Conservation (phyloP, 768 basidiomycete genomes). For the Clathrus columnatus region DNA sequence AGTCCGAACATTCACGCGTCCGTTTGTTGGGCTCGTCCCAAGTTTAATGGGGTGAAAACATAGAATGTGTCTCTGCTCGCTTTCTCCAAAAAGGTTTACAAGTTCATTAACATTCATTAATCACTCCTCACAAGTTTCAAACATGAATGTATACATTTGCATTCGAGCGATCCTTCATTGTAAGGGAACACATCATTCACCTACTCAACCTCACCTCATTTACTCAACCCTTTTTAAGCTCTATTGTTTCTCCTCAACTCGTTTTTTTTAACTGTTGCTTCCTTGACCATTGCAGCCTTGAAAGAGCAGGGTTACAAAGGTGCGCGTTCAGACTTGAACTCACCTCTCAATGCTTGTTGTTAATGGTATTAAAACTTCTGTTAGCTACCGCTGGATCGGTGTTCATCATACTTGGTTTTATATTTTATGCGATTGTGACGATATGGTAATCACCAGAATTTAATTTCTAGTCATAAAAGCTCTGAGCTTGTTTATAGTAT, state of each 20-base stretch:
- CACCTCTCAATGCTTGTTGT: conserved; percentile 7
- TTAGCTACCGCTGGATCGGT: conserved; percentile 40
- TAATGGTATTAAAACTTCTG: not conserved
- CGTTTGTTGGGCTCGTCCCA: too few relatives aligned
- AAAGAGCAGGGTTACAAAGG: conserved; percentile 21
- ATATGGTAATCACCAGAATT: conserved; percentile 20
- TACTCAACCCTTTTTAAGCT: conserved; percentile 21
- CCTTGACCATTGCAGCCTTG: conserved; percentile 45
- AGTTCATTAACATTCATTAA: too few relatives aligned
- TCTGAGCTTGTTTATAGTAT: not conserved
- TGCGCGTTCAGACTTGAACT: not conserved
- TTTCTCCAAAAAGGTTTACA: too few relatives aligned
- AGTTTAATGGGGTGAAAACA: too few relatives aligned
- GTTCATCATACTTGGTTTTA: conserved; percentile 38
- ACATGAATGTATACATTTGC: conserved; percentile 48
- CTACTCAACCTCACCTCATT: not conserved
- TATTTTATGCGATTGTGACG: conserved; percentile 23
- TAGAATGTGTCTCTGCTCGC: too few relatives aligned
- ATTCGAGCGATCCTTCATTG: conserved; percentile 51
- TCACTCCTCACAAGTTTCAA: conserved; percentile 13
- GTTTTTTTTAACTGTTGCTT: conserved; percentile 45
- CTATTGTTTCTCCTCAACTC: conserved; percentile 43
- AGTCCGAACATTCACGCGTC: too few relatives aligned
- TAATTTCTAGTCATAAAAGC: not conserved
- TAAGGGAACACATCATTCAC: conserved; percentile 23